Percentiles rank a stretch among this genome's conserved stretches.
Evolutionary conservation across 495 filamentous ascomycete genomes (phyloP).

Genomic region (Talaromyces ruber): DNA sequence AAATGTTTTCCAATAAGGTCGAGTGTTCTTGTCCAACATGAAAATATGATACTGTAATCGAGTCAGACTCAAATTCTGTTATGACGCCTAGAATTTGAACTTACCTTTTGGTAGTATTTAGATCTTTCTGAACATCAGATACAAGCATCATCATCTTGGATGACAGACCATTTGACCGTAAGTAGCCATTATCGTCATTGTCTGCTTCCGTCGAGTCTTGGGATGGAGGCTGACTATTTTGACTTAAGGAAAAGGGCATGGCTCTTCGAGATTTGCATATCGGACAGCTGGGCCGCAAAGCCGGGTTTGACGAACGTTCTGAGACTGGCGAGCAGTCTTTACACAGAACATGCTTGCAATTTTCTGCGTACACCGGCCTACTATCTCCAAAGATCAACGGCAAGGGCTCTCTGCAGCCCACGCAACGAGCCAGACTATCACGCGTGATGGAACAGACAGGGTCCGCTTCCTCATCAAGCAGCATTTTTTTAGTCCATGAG

Average conservation of each 20-base stretch:
- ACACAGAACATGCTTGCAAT: constrained; percentile 14
- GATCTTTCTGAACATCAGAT: constrained; percentile 17
- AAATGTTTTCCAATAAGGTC: constrained; percentile 24
- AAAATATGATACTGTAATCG: constrained; percentile 40
- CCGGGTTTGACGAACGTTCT: neutral
- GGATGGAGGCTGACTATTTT: neutral
- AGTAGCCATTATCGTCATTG: constrained; percentile 10
- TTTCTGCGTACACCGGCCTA: constrained; percentile 12
- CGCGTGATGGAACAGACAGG: constrained; percentile 9
- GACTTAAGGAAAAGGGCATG: neutral
- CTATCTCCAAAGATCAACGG: constrained; percentile 1
- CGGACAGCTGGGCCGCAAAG: neutral
- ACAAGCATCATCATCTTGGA: constrained; percentile 26
- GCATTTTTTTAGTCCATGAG: constrained; percentile 21
- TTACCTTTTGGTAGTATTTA: constrained; percentile 24
- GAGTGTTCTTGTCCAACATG: constrained; percentile 40
- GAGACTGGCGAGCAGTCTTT: constrained; percentile 2
- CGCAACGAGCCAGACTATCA: constrained; percentile 12
- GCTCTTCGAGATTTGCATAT: neutral
- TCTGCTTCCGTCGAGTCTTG: neutral
- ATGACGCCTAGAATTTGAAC: neutral
- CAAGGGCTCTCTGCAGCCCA: constrained; percentile 10
- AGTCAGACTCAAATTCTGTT: neutral
- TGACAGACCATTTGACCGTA: constrained; percentile 9
- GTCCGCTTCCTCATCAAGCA: constrained; percentile 11